Base-by-base conservation (phyloP, 805 yeast genomes). In the Candida stauntonica region DNA sequence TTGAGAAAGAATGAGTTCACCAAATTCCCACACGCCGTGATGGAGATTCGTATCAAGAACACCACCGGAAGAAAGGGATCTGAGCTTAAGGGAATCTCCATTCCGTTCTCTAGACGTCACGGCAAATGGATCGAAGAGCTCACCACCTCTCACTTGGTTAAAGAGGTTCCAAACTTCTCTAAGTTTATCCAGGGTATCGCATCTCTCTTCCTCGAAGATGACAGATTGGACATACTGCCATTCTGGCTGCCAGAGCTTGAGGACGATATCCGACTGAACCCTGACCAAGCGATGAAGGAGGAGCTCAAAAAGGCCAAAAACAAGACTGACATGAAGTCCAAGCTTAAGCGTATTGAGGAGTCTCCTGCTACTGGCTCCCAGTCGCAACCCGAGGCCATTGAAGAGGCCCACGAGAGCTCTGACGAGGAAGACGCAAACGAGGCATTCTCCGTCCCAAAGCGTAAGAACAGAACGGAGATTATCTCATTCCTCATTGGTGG, bases 191-290 rank as follows among this genome's bases (percentile, higher is more conserved):
- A 91, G 60, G 98, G 98, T 64, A 77, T 88, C 41, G 88, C 96
- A 5, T 73, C 87, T 3, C 70, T 91, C 46, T 91, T 81, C 57
- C 76, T 87, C 38, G 98, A 91, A 57, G 93, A 86, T 58, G 97
- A 91, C 53, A 81, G 83, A 50, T 72, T 91, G 56, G 96, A 87
- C 58, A 79, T 82, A 46, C 70, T 91, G 46, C 99, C 99, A 39
- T 85, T 88, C 61, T 91, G 99, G 99, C 72, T 87, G 48, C 86
- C 94, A 42, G 97, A 91, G 45, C 68, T 93, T 52, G 97, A 86
- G 51, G 68, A 65, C 39, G 91, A 84, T 59, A 81, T 81, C 42
- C 73, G 86, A 50, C 74, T 74, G 47, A 82, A 84, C 54, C 94
- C 94, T n/a, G 75, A 76, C 47, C 83, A 81, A 53, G 88, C 88